Conservation (phyloP, 2,329 filamentous ascomycete genomes). For the Nemania serpens region DNA sequence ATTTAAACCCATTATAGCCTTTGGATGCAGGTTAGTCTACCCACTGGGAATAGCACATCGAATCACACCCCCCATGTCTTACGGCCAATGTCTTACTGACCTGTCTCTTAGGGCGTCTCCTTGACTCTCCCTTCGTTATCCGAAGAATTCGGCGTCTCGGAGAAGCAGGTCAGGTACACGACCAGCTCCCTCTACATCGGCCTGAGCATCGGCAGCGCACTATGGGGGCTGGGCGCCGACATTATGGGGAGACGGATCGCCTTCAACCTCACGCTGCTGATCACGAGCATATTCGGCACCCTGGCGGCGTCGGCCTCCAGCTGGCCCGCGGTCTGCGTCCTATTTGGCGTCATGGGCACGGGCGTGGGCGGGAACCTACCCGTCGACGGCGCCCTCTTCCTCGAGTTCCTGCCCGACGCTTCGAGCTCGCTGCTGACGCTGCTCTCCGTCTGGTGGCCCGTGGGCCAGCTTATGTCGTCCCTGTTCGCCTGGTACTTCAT, state of each 20-base stretch:
- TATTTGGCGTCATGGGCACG: constrained; percentile 32
- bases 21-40: constrained; percentile 68
- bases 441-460: constrained; percentile 85
- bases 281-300: constrained; percentile 76
- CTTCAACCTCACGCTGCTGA: constrained; percentile 79
- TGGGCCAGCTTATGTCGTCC: constrained; percentile 76
- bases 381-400: constrained; percentile 69
- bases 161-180: constrained; percentile 77
- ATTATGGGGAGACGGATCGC: constrained; percentile 77
- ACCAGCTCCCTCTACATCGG: constrained; percentile 78
- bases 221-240: constrained; percentile 82
- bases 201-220: constrained; percentile 75
- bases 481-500: constrained; percentile 78
- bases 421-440: constrained; percentile 76
- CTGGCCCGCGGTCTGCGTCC: constrained; percentile 66
- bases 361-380: constrained; percentile 32
- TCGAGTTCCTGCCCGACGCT: constrained; percentile 80
- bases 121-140: constrained; percentile 76
- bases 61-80: constrained; percentile 4
- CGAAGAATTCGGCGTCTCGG: constrained; percentile 71
- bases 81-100: constrained; percentile 29
- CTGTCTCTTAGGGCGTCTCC: constrained; percentile 66
- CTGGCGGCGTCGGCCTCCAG: constrained; percentile 68
- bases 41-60: neutral
- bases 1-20: constrained; percentile 52